A percentile compares a stretch with the other conserved stretches of the same genome.
phyloP scores from a whole-genome alignment of 495 filamentous ascomycete species.

The Trichoderma asperelloides region DNA sequence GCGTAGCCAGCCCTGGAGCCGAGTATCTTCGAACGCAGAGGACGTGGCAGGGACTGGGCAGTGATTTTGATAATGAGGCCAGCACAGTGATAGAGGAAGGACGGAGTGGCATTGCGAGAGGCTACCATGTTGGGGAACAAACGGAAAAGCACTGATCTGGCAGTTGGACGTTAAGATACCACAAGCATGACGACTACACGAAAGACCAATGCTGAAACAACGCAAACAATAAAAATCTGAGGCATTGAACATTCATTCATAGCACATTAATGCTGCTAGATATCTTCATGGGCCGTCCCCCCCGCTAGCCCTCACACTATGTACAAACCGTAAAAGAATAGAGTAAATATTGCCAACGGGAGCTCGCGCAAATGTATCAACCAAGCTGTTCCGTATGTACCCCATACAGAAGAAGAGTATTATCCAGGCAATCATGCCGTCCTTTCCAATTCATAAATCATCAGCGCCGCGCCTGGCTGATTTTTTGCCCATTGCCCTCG shows the following conservation, averaged over 20 bases:
- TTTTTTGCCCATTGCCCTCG: background rate
- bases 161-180: background rate
- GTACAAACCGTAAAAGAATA: background rate
- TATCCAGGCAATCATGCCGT: background rate
- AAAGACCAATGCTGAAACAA: background rate
- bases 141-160: constrained; percentile 15
- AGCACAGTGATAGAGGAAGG: constrained; percentile 67
- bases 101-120: constrained; percentile 79
- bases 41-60: constrained; percentile 88
- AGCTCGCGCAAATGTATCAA: background rate
- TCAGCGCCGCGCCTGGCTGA: background rate
- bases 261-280: background rate
- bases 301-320: background rate
- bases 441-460: background rate
- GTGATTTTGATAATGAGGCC: constrained; percentile 68
- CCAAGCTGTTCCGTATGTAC: background rate
- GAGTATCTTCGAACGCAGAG: constrained; percentile 74
- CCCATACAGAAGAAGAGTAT: background rate
- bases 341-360: background rate
- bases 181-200: background rate
- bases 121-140: constrained; percentile 67
- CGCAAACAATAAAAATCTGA: background rate
- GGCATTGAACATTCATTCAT: background rate
- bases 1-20: constrained; percentile 79
- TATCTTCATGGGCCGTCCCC: background rate